Conservation (phyloP, 768 basidiomycete genomes). For the Hygrophorus russula region DNA sequence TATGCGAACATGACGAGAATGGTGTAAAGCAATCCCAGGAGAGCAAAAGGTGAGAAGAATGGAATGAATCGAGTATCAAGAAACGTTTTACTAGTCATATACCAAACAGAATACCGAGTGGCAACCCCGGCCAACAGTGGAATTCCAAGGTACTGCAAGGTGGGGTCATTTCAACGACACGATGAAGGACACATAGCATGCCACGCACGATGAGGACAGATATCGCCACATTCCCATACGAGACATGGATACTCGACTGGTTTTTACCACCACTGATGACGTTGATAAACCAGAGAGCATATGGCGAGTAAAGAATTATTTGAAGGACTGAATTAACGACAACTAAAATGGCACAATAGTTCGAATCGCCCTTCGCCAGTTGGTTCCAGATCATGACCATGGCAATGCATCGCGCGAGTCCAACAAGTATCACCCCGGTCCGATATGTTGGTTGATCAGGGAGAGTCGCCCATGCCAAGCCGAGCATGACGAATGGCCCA, state of each 20-base stretch:
- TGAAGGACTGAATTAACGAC: constrained; percentile 74
- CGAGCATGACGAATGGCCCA: constrained; percentile 80
- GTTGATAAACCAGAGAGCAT: constrained; percentile 63
- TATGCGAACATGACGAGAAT: constrained; percentile 68
- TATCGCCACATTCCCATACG: constrained; percentile 49
- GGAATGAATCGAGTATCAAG: constrained; percentile 55
- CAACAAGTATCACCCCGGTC: constrained; percentile 75
- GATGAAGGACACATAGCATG: not conserved
- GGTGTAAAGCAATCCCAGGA: constrained; percentile 74
- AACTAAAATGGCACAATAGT: constrained; percentile 74
- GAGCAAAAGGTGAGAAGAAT: constrained; percentile 53
- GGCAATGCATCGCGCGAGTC: constrained; percentile 59
- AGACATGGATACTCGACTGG: constrained; percentile 29
- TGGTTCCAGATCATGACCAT: constrained; percentile 82
- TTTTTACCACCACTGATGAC: constrained; percentile 40
- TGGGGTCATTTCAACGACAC: not conserved
- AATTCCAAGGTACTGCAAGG: constrained; percentile 65
- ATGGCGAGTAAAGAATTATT: constrained; percentile 67
- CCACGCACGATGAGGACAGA: constrained; percentile 59
- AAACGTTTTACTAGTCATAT: constrained; percentile 30
- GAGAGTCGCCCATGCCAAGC: constrained; percentile 72
- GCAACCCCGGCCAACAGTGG: constrained; percentile 60
- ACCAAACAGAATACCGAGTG: constrained; percentile 51
- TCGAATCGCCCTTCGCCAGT: constrained; percentile 53
- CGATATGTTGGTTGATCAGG: constrained; percentile 70